These are phyloP conservation scores for Crepidotus variabilis DNA, from an alignment of 768 basidiomycete genomes.

Conservation along the genomic window DNA sequence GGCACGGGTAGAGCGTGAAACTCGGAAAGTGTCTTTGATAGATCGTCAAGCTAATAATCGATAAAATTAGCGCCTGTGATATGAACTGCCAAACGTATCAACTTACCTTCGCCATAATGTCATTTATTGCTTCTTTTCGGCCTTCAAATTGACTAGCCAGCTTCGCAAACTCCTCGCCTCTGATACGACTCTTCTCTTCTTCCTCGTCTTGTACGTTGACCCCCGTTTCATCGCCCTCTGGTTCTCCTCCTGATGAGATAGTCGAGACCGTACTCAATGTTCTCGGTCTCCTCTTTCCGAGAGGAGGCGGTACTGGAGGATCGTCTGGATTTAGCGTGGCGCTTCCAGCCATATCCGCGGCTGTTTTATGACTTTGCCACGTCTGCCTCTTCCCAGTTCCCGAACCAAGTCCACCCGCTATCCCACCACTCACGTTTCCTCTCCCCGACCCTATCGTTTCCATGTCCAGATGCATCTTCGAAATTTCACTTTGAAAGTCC, in stretches of 20 bases:
- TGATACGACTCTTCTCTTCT: conserved; percentile 47
- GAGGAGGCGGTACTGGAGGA: conserved; percentile 12
- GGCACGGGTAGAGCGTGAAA: conserved; percentile 49
- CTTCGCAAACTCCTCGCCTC: conserved; percentile 67
- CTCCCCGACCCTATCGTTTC: conserved; percentile 52
- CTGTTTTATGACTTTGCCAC: conserved; percentile 9
- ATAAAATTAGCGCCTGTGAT: conserved; percentile 4
- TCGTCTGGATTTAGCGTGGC: conserved; percentile 6
- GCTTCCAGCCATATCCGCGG: conserved; percentile 2
- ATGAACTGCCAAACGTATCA: conserved; percentile 1
- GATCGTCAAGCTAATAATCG: conserved; percentile 47
- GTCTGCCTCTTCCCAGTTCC: conserved; percentile 31
- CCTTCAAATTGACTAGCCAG: conserved; percentile 67
- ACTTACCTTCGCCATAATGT: conserved; percentile 70
- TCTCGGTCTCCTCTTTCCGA: conserved; percentile 12
- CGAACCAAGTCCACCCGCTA: neutral
- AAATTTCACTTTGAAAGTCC: conserved; percentile 68
- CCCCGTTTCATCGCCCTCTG: conserved; percentile 42
- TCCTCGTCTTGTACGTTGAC: conserved; percentile 52
- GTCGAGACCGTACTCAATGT: conserved; percentile 21
- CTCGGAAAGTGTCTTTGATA: conserved; percentile 45
- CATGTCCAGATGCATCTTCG: conserved; percentile 72
- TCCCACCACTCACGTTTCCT: conserved; percentile 9
- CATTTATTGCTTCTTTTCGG: conserved; percentile 63
- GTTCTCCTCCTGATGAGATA: conserved; percentile 24